These are phyloP conservation scores for Nemania sp. DNA, from an alignment of 2,329 filamentous ascomycete species.

Conservation along the genomic window DNA sequence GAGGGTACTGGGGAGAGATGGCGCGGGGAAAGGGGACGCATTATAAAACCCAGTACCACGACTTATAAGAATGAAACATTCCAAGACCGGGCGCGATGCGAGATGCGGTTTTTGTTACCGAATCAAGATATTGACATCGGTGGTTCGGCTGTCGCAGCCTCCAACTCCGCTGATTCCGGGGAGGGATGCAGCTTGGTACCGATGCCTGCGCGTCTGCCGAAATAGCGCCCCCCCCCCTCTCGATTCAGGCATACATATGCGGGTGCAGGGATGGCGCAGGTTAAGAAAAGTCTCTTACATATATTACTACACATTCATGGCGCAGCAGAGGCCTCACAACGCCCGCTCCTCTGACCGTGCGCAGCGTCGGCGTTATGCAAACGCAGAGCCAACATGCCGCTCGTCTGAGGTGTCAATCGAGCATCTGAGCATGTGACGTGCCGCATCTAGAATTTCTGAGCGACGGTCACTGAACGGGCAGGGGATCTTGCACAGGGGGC, in stretches of 20 bases:
- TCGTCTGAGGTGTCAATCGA: slow-evolving; percentile 1
- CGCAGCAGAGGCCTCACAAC: not conserved
- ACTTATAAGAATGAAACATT: slow-evolving; percentile 23
- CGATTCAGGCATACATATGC: slow-evolving; percentile 19
- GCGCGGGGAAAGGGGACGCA: slow-evolving; percentile 17
- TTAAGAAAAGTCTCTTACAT: slow-evolving; percentile 21
- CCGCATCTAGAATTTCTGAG: slow-evolving; percentile 1
- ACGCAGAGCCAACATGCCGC: slow-evolving; percentile 6
- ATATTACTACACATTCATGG: slow-evolving; percentile 9
- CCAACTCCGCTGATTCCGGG: slow-evolving; percentile 22
- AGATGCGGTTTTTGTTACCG: slow-evolving; percentile 24
- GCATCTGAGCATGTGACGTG: slow-evolving; percentile 8
- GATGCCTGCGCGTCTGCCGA: slow-evolving; percentile 20
- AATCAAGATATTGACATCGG: slow-evolving; percentile 27
- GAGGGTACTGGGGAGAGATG: slow-evolving; percentile 2
- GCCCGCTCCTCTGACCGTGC: not conserved
- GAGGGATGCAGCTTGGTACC: slow-evolving; percentile 16
- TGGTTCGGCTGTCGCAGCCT: slow-evolving; percentile 27
- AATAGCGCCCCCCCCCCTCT: slow-evolving; percentile 17
- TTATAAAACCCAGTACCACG: slow-evolving; percentile 20
- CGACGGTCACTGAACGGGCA: not conserved
- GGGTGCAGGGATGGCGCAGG: slow-evolving; percentile 26
- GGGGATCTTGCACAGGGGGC: not conserved
- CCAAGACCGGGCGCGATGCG: slow-evolving; percentile 18
- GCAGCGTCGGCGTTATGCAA: slow-evolving; percentile 9